Evolutionary conservation across 148 eudicot genomes (phyloP).

Genomic region (Spergularia bocconei): DNA sequence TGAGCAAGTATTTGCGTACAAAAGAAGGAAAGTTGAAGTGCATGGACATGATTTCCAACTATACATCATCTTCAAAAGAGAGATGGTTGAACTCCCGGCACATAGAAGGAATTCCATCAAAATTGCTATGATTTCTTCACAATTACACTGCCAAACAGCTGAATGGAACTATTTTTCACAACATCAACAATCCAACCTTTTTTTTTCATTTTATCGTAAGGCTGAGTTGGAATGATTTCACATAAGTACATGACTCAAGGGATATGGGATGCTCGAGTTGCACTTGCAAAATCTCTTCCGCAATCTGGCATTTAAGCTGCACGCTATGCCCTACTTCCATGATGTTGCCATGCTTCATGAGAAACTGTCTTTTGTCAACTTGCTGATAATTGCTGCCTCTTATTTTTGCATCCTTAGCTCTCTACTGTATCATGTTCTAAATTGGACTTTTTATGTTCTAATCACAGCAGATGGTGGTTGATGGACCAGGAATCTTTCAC

Average conservation of each 20-base stretch:
- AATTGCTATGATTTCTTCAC: too few relatives aligned
- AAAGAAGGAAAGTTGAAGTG: too few relatives aligned
- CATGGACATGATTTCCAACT: too few relatives aligned
- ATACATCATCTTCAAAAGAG: too few relatives aligned
- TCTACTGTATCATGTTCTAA: neutral
- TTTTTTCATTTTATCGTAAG: too few relatives aligned
- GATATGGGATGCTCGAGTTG: constrained; percentile 81
- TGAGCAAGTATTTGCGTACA: too few relatives aligned
- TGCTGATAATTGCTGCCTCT: neutral
- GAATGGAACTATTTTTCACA: too few relatives aligned
- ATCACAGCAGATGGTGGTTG: constrained; percentile 65
- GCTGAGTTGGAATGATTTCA: constrained; percentile 50
- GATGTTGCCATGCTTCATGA: constrained; percentile 79
- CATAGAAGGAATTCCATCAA: too few relatives aligned
- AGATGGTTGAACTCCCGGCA: too few relatives aligned
- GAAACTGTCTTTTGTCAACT: constrained; percentile 39
- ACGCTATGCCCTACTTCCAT: constrained; percentile 55
- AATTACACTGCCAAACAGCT: too few relatives aligned
- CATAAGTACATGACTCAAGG: constrained; percentile 78
- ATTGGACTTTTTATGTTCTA: constrained; percentile 1
- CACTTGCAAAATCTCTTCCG: constrained; percentile 39
- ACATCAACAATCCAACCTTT: too few relatives aligned
- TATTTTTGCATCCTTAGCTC: constrained; percentile 6
- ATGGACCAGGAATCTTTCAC: constrained; percentile 82
- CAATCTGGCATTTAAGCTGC: constrained; percentile 45